Conservation (phyloP, 2,329 filamentous ascomycete genomes). For the Triangularia verruculosa region DNA sequence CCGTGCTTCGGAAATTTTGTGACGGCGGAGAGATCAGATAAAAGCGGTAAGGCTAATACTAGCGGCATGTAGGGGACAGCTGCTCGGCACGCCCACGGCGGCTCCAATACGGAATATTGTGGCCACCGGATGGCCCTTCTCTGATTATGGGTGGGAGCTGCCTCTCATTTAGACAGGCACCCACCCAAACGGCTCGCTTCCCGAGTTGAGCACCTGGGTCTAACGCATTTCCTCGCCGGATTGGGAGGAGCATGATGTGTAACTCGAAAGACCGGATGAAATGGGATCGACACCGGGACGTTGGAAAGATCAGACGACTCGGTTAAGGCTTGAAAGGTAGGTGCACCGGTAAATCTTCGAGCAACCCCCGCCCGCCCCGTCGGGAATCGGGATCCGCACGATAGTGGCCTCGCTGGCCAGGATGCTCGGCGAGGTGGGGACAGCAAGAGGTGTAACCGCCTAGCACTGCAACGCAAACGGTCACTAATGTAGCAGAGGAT, state of each 20-base stretch:
- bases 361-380: constrained; percentile 1
- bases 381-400: constrained; percentile 11
- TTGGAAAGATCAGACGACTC: constrained; percentile 21
- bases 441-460: neutral
- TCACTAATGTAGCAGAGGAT: neutral
- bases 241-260: constrained; percentile 11
- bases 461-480: neutral
- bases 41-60: constrained; percentile 7
- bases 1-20: constrained; percentile 20
- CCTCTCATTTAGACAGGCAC: constrained; percentile 1
- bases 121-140: constrained; percentile 1
- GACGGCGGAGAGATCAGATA: constrained; percentile 20
- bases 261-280: constrained; percentile 17
- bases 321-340: constrained; percentile 10
- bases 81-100: constrained; percentile 11
- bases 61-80: constrained; percentile 10
- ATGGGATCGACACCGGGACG: constrained; percentile 17
- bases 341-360: neutral
- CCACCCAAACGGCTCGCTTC: constrained; percentile 10
- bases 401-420: neutral
- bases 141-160: constrained; percentile 1
- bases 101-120: constrained; percentile 12
- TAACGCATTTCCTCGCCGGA: neutral
- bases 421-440: neutral
- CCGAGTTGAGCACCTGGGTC: neutral